Base-by-base conservation (phyloP, 805 yeast species). In the Wickerhamomyces canadensis region DNA sequence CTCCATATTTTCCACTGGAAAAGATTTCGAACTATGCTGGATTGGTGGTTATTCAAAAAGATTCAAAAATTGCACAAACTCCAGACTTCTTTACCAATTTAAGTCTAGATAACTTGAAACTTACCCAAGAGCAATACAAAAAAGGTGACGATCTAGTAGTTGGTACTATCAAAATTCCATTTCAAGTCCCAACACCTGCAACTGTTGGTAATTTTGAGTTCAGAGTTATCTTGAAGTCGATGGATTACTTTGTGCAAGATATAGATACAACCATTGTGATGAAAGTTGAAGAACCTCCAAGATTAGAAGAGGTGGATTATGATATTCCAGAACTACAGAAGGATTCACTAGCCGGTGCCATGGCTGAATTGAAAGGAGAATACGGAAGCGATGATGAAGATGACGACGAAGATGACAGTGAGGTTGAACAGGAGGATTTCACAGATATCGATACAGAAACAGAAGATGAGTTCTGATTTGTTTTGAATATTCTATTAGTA, bases 191-290 rank as follows among this genome's bases (percentile, higher is more conserved):
- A 31, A 78, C 95, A 13, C 97, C 98, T n/a, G 72, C 71, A 15
- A 70, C 70, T 38, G 64, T 65, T 14, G 95, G 94, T 30, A 66
- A 63, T 29, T 76, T 64, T 54, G 79, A 76, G 46, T 85, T 85
- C 68, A 74, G 88, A 62, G 65, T 89, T 14, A 62, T 79, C 18
- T 59, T 91, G 54, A 77, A 78, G 54, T 80, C 84, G 38, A 72
- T 84, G 36, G 78, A 84, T 31, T 89, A 86, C 58, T 86, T 85
- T 57, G 95, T 96, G 6, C 62, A 76, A 15, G 97, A 91, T 56
- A 57, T 86, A 18, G 86, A 81, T 46, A 72, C 80, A 43, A 82
- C 89, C 9, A 61, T 86, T 33, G 64, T 65, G 18, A 72, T 89
- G 80, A 67, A 72, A n/a, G 95, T 89, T 25, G 68, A 74, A 48